Evolutionary conservation across 2,329 filamentous ascomycete species (phyloP), one percentile per base, ranked within the genome.

Genomic region (Cladosporium phlei): DNA sequence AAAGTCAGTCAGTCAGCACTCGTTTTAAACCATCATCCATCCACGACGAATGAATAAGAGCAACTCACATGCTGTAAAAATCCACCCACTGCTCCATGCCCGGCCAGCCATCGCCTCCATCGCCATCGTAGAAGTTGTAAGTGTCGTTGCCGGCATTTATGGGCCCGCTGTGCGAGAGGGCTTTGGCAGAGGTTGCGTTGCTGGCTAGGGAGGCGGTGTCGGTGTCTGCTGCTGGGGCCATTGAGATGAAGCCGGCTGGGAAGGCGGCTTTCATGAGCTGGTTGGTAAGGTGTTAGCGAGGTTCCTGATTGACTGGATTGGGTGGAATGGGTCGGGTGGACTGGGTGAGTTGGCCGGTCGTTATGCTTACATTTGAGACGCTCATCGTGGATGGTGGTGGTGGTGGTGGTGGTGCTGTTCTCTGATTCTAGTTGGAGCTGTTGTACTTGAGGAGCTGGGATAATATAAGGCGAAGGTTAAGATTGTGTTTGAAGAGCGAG

Each of bases 41-140:
- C 5, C 7, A 17, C 5, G 9, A 7, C 35, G 4, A 21, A 27
- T 5, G 7, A 19, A 12, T 7, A 10, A 5, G 19, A 35, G 8
- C 14, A 27, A 45, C 46, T 25, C 50, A 66, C 64, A 66, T 59
- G 6, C 53, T 46, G 30, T 66, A 62, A 49, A 68, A 70, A 20
- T 48, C 30, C 28, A 64, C 48, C 68, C 68, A 70, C 14, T 57
- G 33, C 20, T 49, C 50, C 47, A 59, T 50, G 5, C 54, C 38
- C 0, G 68, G 68, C 68, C 68, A 71, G 38, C 68, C 68, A 22
- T 59, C 54, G 4, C 54, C 53, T 14, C 67, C 68, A 32, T 68
- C 59, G 17, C 68, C 68, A 5, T 35, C 42, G 53, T 62, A 65
- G 29, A 54, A 51, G 8, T 42, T 55, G 55, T 64, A 63, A 10